Evolutionary conservation across 2,329 filamentous ascomycete genomes (phyloP).

Genomic region (Diaporthe citrichinensis): DNA sequence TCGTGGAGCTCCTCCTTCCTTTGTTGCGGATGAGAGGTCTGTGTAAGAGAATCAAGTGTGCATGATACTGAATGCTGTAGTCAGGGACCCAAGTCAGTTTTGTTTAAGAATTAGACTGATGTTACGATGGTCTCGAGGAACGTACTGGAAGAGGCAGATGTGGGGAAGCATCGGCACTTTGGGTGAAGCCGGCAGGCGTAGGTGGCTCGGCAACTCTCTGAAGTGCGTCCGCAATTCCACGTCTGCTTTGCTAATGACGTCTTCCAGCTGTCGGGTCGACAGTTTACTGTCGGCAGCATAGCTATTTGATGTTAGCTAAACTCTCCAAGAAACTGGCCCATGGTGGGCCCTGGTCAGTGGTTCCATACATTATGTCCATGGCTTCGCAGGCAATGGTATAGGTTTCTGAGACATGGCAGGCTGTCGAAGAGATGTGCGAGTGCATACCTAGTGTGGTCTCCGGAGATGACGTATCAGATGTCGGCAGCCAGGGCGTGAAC

Average conservation of each 20-base stretch:
- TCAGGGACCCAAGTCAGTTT: neutral
- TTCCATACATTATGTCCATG: conserved; percentile 42
- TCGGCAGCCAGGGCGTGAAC: conserved; percentile 43
- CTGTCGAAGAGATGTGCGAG: conserved; percentile 40
- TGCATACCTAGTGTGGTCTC: conserved; percentile 33
- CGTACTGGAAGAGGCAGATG: conserved; percentile 46
- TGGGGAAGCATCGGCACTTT: conserved; percentile 43
- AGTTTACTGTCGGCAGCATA: conserved; percentile 35
- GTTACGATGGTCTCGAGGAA: neutral
- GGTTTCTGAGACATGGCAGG: conserved; percentile 42
- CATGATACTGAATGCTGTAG: conserved; percentile 45
- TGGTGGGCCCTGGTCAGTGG: neutral
- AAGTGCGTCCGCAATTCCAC: conserved; percentile 43
- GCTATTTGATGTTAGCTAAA: neutral
- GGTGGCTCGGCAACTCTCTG: conserved; percentile 40
- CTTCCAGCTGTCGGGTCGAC: conserved; percentile 35
- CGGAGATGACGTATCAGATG: neutral
- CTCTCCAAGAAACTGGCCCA: neutral
- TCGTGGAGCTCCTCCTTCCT: neutral
- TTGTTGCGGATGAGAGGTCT: conserved; percentile 40
- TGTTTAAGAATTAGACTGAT: too few species aligned
- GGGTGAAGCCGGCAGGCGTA: conserved; percentile 40
- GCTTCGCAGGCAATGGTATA: conserved; percentile 43
- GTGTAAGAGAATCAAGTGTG: conserved; percentile 44
- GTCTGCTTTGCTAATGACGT: conserved; percentile 42